These are phyloP conservation scores for Penicillium subrubescens DNA, from an alignment of 495 filamentous ascomycete species.

Conservation along the genomic window DNA sequence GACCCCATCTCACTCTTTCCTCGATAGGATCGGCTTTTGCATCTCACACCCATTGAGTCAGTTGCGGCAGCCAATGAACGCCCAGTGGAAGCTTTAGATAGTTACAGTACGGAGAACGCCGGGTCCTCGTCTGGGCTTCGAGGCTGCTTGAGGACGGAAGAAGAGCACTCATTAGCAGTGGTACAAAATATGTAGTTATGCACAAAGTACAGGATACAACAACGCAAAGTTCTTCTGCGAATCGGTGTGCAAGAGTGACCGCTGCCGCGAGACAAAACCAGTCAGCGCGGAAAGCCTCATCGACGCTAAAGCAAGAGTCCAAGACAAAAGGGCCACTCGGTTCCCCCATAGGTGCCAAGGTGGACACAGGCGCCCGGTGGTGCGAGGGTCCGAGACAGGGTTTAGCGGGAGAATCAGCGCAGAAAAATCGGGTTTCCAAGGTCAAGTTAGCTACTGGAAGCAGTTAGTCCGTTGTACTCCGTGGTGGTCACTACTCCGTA, in stretches of 20 bases:
- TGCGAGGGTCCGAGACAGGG: constrained; percentile 24
- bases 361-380: constrained; percentile 7
- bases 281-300: constrained; percentile 8
- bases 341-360: not conserved
- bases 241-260: not conserved
- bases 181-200: not conserved
- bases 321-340: constrained; percentile 1
- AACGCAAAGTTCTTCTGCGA: not conserved
- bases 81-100: not conserved
- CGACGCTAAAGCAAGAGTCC: constrained; percentile 20
- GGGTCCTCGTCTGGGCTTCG: not conserved
- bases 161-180: not conserved
- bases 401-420: not conserved
- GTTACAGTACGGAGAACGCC: constrained; percentile 7
- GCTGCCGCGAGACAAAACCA: constrained; percentile 14
- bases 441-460: not conserved
- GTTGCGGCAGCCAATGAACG: constrained; percentile 15
- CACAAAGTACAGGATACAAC: not conserved
- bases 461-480: not conserved
- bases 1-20: constrained; percentile 6
- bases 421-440: not conserved
- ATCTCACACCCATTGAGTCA: constrained; percentile 10
- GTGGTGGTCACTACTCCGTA: not conserved
- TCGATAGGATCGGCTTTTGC: not conserved
- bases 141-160: not conserved